Conservation (phyloP, 2,329 filamentous ascomycete species). For the Pyrenophora teres region DNA sequence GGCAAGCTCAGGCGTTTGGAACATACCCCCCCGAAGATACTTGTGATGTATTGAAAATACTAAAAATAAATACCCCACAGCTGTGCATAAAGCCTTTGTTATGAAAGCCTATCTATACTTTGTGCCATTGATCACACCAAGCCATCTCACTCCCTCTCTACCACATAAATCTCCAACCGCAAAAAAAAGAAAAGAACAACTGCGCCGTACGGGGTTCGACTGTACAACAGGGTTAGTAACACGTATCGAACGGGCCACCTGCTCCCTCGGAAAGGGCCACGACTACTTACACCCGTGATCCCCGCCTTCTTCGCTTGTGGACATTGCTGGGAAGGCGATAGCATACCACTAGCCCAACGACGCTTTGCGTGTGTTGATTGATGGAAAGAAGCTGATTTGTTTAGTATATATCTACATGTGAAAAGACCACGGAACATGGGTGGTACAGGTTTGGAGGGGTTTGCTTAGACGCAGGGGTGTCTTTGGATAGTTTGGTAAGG, state of each 20-base stretch:
- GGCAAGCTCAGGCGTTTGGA: slow-evolving; percentile 14
- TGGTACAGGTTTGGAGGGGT: neutral
- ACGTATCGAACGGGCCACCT: neutral
- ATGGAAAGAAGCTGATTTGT: neutral
- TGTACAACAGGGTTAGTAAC: neutral
- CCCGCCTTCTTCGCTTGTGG: slow-evolving; percentile 24
- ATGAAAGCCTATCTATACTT: neutral
- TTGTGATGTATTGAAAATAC: neutral
- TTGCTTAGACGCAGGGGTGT: too few species aligned
- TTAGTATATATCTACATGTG: neutral
- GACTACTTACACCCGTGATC: slow-evolving; percentile 39
- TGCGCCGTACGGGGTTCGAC: slow-evolving; percentile 27
- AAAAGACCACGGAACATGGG: too few species aligned
- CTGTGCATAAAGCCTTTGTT: neutral
- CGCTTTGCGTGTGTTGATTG: slow-evolving; percentile 22
- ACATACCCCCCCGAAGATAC: neutral
- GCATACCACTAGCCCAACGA: slow-evolving; percentile 47
- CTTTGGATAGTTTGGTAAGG: neutral
- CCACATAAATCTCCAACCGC: slow-evolving; percentile 3
- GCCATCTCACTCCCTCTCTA: too few species aligned
- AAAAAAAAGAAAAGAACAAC: slow-evolving; percentile 10
- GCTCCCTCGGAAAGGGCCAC: neutral
- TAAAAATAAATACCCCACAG: slow-evolving; percentile 3
- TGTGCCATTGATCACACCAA: neutral
- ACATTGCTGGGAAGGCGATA: slow-evolving; percentile 45